Base-by-base conservation (phyloP, 1,284 basidiomycete species). In the Cryptococcus floricola region DNA sequence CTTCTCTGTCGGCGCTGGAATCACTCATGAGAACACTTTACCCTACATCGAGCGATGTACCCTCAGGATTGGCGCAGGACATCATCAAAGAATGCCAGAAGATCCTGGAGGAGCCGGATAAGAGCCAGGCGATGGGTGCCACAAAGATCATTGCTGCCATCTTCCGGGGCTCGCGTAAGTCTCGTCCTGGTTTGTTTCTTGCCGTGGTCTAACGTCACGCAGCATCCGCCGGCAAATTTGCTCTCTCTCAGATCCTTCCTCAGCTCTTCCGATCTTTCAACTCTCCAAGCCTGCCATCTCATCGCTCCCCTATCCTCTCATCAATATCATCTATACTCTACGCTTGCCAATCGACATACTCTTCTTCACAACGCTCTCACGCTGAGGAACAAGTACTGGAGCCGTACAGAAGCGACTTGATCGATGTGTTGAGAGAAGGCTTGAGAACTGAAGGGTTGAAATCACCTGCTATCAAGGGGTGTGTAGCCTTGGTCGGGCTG, bases 91-190 rank as follows among this genome's bases (percentile, higher is more conserved):
- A 94, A 69, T 91, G 89, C 65, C 79, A 92, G 12, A 81, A 83
- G 38, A 84, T 88, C 41, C 76, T 97, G 47, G 83, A 84, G 44
- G 89, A 94, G 68, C 91, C 92, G 0, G 93, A 96, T 74, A 97
- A 96, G 78, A 88, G 83, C 69, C 88, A 91, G 71, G 91, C 92
- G 0, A 85, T 86, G 64, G 85, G 88, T 47, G 90, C 91, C 0
- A 87, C 87, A 46, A 90, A 89, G 70, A 83, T 91, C 19, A 75
- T 97, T 16, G 87, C 86, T 57, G 82, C 85, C 0, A 83, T 93
- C 63, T 81, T 91, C 69, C 79, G 82, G 19, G 87, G 86, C 9
- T 88, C 88, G 12, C 81, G 91, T 92, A 65, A 56, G 87, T 81
- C 0, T 34, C 10, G 23, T 34, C 31, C 1, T 34, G 7, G 5